Evolutionary conservation across 202 grass and related monocot genomes (phyloP).

Genomic region (Zoysia matrella): DNA sequence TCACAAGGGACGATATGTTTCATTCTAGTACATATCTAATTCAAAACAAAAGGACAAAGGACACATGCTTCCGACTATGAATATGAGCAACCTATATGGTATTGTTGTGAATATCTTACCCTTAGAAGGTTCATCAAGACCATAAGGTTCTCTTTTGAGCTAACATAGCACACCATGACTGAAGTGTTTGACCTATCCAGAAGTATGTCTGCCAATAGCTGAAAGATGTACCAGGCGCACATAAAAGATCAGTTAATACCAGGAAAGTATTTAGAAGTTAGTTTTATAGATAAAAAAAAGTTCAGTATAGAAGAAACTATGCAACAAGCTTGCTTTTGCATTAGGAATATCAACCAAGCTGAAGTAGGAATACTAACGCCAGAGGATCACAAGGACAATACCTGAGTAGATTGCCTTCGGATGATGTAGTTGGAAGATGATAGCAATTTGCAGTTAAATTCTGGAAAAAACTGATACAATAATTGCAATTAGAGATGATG

Average conservation of each 20-base stretch:
- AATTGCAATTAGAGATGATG: neutral
- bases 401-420: neutral
- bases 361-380: too few species aligned
- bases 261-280: neutral
- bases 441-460: constrained; percentile 38
- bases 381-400: neutral
- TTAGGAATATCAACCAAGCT: too few species aligned
- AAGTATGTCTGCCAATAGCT: constrained; percentile 92
- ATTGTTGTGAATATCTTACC: constrained; percentile 39
- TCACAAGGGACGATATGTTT: neutral
- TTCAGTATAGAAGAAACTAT: too few species aligned
- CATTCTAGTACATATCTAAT: neutral
- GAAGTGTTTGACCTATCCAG: constrained; percentile 72
- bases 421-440: constrained; percentile 8
- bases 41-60: neutral
- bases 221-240: constrained; percentile 6
- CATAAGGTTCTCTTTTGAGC: constrained; percentile 84
- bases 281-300: neutral
- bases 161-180: constrained; percentile 76
- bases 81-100: neutral
- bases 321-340: too few species aligned
- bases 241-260: neutral
- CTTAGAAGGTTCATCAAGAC: constrained; percentile 92
- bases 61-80: neutral
- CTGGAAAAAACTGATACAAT: constrained; percentile 54